phyloP scores from a whole-genome alignment of 768 basidiomycete species.

The Suillus plorans region DNA sequence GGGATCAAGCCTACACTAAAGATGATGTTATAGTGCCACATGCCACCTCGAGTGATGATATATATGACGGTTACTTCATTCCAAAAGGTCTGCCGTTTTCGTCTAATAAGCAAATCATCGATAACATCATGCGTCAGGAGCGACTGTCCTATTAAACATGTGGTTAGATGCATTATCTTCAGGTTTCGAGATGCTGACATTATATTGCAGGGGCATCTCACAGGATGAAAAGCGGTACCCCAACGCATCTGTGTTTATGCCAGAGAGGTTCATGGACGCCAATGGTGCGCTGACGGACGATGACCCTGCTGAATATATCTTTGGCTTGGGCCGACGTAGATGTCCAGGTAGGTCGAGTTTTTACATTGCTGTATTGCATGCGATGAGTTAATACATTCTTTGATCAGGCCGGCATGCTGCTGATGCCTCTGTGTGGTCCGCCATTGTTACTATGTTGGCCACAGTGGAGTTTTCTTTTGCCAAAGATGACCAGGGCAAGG shows the following conservation, averaged over 20 bases:
- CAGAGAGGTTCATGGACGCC: constrained; percentile 13
- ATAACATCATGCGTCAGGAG: neutral
- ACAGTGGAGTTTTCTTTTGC: constrained; percentile 1
- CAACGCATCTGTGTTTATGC: constrained; percentile 11
- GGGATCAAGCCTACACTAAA: neutral
- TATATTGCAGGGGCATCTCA: constrained; percentile 5
- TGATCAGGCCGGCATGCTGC: constrained; percentile 19
- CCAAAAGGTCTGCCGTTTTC: constrained; percentile 19
- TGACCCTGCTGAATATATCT: constrained; percentile 29
- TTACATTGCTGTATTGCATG: too few species aligned
- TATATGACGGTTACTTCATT: constrained; percentile 34
- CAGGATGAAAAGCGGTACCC: constrained; percentile 7
- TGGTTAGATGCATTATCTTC: neutral
- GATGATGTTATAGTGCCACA: neutral
- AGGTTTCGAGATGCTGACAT: neutral
- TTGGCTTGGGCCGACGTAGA: constrained; percentile 37
- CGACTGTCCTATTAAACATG: neutral
- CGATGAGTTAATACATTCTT: too few species aligned
- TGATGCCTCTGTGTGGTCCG: constrained; percentile 8
- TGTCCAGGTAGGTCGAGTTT: constrained; percentile 9
- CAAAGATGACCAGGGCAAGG: neutral
- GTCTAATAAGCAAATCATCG: neutral
- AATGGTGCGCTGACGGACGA: constrained; percentile 9
- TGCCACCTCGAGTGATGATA: constrained; percentile 29
- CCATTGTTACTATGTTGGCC: constrained; percentile 4